phyloP scores from a whole-genome alignment of 176 grass and related monocot species.

The Tuctoria greenei region DNA sequence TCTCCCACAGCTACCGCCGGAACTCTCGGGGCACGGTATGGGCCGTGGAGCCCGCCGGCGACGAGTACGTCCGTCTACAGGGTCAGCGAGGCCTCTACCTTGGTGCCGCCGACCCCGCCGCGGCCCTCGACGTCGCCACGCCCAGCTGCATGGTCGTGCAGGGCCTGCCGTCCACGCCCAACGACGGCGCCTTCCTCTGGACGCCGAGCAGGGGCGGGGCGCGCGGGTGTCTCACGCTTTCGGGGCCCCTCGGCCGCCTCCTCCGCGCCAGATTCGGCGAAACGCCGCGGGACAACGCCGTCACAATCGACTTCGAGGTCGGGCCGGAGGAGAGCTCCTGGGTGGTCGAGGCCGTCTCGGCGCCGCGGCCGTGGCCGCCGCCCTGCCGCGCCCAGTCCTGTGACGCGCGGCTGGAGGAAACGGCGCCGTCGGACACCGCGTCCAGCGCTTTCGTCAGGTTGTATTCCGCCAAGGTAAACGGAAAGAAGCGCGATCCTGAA shows the following conservation, averaged over 20 bases:
- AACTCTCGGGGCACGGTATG: constrained; percentile 45
- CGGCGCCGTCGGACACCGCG: constrained; percentile 2
- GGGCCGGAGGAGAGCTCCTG: constrained; percentile 30
- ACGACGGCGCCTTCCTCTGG: constrained; percentile 57
- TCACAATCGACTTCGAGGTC: constrained; percentile 36
- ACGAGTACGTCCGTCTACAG: constrained; percentile 45
- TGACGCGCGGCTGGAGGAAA: constrained; percentile 23
- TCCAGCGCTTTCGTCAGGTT: constrained; percentile 35
- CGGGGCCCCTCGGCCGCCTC: constrained; percentile 42
- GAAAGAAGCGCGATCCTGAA: not conserved
- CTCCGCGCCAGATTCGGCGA: constrained; percentile 41
- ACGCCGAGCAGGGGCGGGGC: constrained; percentile 26
- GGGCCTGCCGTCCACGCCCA: constrained; percentile 34
- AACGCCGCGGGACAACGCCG: constrained; percentile 25
- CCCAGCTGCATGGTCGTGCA: constrained; percentile 39
- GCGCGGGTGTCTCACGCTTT: constrained; percentile 29
- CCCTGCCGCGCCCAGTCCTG: constrained; percentile 34
- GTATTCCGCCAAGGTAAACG: constrained; percentile 33
- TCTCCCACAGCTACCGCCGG: constrained; percentile 54
- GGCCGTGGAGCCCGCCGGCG: constrained; percentile 35
- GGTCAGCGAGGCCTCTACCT: constrained; percentile 40
- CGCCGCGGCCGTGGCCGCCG: not conserved
- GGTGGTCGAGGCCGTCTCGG: constrained; percentile 44
- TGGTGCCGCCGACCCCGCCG: constrained; percentile 37
- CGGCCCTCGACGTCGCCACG: constrained; percentile 22